Evolutionary conservation across 805 yeast genomes (phyloP).

Genomic region (Scheffersomyces amazonensis): DNA sequence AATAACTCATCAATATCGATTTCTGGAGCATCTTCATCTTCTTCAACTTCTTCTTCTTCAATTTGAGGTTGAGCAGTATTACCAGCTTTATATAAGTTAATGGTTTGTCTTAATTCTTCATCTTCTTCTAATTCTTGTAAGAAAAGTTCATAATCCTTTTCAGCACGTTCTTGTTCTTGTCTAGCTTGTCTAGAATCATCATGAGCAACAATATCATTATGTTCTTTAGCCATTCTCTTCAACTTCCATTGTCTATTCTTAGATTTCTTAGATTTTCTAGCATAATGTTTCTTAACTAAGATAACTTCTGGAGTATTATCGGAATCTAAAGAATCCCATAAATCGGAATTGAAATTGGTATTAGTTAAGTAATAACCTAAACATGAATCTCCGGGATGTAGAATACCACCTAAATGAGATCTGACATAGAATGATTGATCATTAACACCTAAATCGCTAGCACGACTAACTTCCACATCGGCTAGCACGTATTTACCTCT

Average conservation of each 20-base stretch:
- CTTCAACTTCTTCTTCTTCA: slow-evolving; percentile 46
- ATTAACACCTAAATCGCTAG: slow-evolving; percentile 82
- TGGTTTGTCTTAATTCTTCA: slow-evolving; percentile 84
- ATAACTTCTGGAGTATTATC: slow-evolving; percentile 79
- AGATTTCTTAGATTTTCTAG: slow-evolving; percentile 70
- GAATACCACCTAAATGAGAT: slow-evolving; percentile 88
- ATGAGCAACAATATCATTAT: slow-evolving; percentile 79
- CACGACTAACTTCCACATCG: slow-evolving; percentile 87
- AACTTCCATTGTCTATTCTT: slow-evolving; percentile 87
- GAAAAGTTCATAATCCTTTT: slow-evolving; percentile 92
- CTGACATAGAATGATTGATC: slow-evolving; percentile 81
- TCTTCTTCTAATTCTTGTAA: slow-evolving; percentile 97
- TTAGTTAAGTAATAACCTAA: slow-evolving; percentile 86
- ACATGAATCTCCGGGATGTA: slow-evolving; percentile 95
- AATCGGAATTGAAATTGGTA: slow-evolving; percentile 83
- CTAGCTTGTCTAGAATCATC: slow-evolving; percentile 68
- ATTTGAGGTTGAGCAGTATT: slow-evolving; percentile 27
- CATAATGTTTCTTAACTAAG: slow-evolving; percentile 83
- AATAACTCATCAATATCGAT: slow-evolving; percentile 88
- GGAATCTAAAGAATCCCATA: slow-evolving; percentile 68
- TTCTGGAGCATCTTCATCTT: slow-evolving; percentile 75
- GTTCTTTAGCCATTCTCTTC: slow-evolving; percentile 97
- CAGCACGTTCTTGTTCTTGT: slow-evolving; percentile 89
- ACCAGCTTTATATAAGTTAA: slow-evolving; percentile 79
- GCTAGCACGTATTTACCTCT: slow-evolving; percentile 81